Evolutionary conservation across 306 rosid genomes (phyloP).

Genomic region (Glycine soja): DNA sequence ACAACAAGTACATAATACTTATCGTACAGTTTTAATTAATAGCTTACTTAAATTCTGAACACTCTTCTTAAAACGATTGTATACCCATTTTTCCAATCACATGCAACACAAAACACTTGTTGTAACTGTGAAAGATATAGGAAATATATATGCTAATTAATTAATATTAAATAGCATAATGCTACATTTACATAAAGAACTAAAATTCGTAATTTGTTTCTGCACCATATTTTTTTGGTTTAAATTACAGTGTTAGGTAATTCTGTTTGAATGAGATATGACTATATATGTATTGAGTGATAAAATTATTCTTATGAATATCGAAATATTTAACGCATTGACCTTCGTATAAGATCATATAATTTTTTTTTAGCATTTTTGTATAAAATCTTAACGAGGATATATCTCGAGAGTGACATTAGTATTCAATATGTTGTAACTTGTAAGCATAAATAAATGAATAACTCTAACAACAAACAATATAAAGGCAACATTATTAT

Average conservation of each 20-base stretch:
- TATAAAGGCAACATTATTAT: constrained; percentile 19
- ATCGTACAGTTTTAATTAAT: too few relatives aligned
- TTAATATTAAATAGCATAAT: too few relatives aligned
- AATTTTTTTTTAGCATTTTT: too few relatives aligned
- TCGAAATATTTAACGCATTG: too few relatives aligned
- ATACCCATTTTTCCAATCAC: not conserved
- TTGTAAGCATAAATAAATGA: constrained; percentile 29
- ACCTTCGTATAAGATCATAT: too few relatives aligned
- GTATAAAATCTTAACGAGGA: not conserved
- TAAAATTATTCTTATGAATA: too few relatives aligned
- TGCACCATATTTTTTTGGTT: too few relatives aligned
- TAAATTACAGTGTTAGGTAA: too few relatives aligned
- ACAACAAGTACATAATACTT: not conserved
- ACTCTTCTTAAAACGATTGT: not conserved
- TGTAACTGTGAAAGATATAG: not conserved
- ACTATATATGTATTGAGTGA: too few relatives aligned
- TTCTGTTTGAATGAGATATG: too few relatives aligned
- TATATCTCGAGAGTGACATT: not conserved
- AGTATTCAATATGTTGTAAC: not conserved
- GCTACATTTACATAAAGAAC: too few relatives aligned
- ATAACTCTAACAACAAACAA: constrained; percentile 23
- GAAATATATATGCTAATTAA: not conserved
- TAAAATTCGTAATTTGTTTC: too few relatives aligned
- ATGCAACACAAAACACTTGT: not conserved
- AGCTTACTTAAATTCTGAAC: not conserved